Percentiles rank a stretch among this genome's conserved stretches.
phyloP scores from a whole-genome alignment of 2,329 filamentous ascomycete species.

The Colletotrichum tanaceti region DNA sequence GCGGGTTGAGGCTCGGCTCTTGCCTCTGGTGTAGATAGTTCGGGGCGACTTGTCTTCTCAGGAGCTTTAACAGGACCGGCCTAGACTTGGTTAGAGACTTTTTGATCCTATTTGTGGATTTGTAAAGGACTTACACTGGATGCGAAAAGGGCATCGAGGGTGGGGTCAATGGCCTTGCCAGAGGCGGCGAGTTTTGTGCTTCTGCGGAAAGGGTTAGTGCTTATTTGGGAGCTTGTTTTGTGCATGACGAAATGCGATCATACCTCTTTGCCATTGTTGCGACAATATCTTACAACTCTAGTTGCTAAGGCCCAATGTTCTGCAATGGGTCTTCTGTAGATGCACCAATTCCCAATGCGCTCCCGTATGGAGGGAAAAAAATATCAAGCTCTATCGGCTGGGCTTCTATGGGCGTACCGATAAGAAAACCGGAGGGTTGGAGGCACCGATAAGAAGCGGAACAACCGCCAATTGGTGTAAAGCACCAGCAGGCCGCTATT shows the following conservation, averaged over 20 bases:
- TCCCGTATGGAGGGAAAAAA: constrained; percentile 26
- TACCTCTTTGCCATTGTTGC: constrained; percentile 43
- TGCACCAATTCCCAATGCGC: constrained; percentile 25
- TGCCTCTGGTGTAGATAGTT: constrained; percentile 49
- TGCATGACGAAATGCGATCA: neutral
- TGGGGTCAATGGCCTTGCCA: constrained; percentile 73
- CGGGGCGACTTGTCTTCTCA: constrained; percentile 58
- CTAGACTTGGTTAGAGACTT: constrained; percentile 50
- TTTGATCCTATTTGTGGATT: constrained; percentile 1
- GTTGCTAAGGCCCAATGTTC: constrained; percentile 12
- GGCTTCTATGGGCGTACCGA: constrained; percentile 15
- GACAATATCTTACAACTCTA: neutral
- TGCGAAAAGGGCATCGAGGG: constrained; percentile 76
- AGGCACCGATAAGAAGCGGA: constrained; percentile 33
- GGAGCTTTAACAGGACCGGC: constrained; percentile 63
- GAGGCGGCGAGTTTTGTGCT: constrained; percentile 53
- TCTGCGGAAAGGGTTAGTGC: neutral
- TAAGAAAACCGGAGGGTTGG: constrained; percentile 7
- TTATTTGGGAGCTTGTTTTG: too few species aligned
- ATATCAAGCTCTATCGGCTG: constrained; percentile 29
- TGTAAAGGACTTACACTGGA: constrained; percentile 70
- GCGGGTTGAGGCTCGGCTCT: constrained; percentile 48
- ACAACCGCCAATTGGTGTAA: constrained; percentile 37
- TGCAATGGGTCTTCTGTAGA: constrained; percentile 31
- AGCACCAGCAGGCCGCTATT: constrained; percentile 36